These are phyloP conservation scores for Hymenoscyphus albidus DNA, from an alignment of 2,329 filamentous ascomycete genomes.

Conservation along the genomic window DNA sequence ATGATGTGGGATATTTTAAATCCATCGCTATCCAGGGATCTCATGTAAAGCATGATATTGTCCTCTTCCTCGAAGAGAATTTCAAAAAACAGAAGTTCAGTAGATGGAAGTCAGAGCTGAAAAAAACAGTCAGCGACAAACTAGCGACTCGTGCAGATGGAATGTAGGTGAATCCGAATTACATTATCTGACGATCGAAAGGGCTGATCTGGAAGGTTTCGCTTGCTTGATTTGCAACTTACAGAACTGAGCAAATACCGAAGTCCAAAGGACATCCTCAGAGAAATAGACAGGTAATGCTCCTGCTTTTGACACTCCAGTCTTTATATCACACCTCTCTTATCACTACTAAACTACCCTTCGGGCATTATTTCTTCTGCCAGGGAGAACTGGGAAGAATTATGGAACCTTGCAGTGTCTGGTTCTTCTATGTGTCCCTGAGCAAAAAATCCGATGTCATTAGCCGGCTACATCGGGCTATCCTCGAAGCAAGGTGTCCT, in stretches of 20 bases:
- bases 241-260: slow-evolving; percentile 1
- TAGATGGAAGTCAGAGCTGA: background rate
- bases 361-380: no score
- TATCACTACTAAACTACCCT: no score
- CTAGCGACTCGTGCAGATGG: slow-evolving; percentile 9
- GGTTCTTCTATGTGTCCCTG: no score
- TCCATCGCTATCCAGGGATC: background rate
- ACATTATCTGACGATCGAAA: background rate
- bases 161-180: slow-evolving; percentile 7
- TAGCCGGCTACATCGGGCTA: no score
- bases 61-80: background rate
- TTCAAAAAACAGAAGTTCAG: background rate
- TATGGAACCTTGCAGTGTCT: no score
- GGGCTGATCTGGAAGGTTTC: slow-evolving; percentile 14
- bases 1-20: background rate
- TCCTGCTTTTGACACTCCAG: no score
- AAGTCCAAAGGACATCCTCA: background rate
- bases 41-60: slow-evolving; percentile 8
- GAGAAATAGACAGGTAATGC: background rate
- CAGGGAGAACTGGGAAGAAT: no score
- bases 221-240: slow-evolving; percentile 19
- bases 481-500: no score
- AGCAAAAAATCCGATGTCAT: no score
- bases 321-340: no score
- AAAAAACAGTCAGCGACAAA: background rate